Evolutionary conservation across 1,284 basidiomycete genomes (phyloP), one percentile per base, ranked within the genome.

Genomic region (Ganoderma sinense): DNA sequence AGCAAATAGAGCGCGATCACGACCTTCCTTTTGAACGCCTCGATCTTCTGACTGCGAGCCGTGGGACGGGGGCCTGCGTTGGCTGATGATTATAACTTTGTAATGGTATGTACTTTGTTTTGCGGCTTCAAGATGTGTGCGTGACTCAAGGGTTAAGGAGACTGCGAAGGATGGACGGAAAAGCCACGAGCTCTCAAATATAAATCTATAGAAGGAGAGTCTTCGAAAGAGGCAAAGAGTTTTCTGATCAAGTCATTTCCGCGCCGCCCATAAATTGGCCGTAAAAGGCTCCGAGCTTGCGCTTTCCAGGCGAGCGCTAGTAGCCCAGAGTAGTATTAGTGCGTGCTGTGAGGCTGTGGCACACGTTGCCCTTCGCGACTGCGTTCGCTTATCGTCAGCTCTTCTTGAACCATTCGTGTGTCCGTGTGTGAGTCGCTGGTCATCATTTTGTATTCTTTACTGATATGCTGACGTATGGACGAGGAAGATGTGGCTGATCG

Each of bases 401-500:
- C 33, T 33, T 33, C 7, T 3, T 33, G 33, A 33, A 7, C 23
- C n/a, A n/a, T n/a, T 26, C 4, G 48, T 1, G 10, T 11, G 6
- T 10, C 16, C n/a, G 7, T 7, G n/a, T 10, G 48, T 26, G 20
- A 51, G 48, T 11, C 11, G 23, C 1, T 51, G 23, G n/a, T 2
- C 23, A 10, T 3, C 20, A 6, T 45, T 18, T 18, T 20, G 20
- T 13, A 7, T 51, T 10, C 8, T 51, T 10, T 51, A 7, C 4
- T 26, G 23, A 1, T 26, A 14, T 8, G 13, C 48, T 51, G 48
- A 51, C 23, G 13, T 23, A 20, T 26, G 23, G 23, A 13, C 23
- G 23, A 26, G 29, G 14, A 31, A 60, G 60, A 67, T 67, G 66
- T 62, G 66, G 66, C 31, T 67, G 10, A 39, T 67, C 29, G 51